Evolutionary conservation across 1,284 basidiomycete genomes (phyloP), one percentile per base, ranked within the genome.

Genomic region (Rhodofomes roseus): DNA sequence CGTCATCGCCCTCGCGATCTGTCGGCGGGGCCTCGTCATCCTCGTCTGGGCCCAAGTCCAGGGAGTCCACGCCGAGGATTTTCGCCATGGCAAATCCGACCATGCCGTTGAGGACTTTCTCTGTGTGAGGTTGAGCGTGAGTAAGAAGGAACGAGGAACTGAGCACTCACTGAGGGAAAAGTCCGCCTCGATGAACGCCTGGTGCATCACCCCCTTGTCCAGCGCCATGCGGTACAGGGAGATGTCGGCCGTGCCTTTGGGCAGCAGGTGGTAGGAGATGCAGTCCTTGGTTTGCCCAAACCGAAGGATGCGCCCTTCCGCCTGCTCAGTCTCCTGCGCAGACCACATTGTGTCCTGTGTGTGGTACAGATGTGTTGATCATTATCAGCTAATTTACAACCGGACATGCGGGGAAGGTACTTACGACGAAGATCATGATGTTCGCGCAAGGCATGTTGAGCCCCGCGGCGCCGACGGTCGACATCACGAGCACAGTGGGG

Each of bases 391-490:
- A n/a, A n/a, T n/a, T 27, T 43, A 14, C 57, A 22, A 12, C 20
- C 23, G 25, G 16, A 34, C 9, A 27, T n/a, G 9, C 5, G 14
- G 27, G 20, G 7, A 34, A n/a, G n/a, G 1, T n/a, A 65, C 66
- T 27, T 0, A 68, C 65, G 0, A 59, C 43, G 0, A 71, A 57
- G 1, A 69, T 39, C 54, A 72, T 57, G 0, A 72, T 34, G 23
- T 70, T 71, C 0, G 65, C 59, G 3, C 56, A 71, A 0, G 63
- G 60, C 0, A 72, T 36, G 22, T 72, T 72, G 0, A 72, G 40
- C 0, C 68, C 56, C 0, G 67, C 44, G 0, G 36, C 23, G 0
- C 67, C 62, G 1, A 71, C 68, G 36, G 46, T 54, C 0, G 70
- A 72, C 0, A 72, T 41, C 0, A 72, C 61, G 0, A 72, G 55